Evolutionary conservation across 2,329 filamentous ascomycete genomes (phyloP), one percentile per base, ranked within the genome.

Genomic region (Colletotrichum sp.): DNA sequence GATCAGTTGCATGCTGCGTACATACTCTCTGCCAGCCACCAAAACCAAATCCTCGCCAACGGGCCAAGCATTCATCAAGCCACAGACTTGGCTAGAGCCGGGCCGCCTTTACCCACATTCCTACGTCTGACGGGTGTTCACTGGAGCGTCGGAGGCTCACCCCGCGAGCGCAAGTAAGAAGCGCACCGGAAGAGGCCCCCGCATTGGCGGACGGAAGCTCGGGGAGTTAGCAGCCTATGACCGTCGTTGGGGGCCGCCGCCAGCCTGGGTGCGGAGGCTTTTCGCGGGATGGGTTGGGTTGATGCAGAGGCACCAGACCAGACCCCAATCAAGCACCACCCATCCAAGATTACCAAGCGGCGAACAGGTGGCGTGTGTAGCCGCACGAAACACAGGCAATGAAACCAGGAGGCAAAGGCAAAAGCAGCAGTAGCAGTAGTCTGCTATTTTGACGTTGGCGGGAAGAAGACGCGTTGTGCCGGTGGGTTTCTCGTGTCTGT

Each of bases 251-350:
- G 30, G 71, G 28, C 18, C 18, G 26, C 44, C 32, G 26, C 30
- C 67, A 28, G 60, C 62, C 6, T 39, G 63, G 69, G 39, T 36
- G 15, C 73, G 69, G 69, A 72, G 64, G 24, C 55, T 76, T 76
- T 72, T 72, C 69, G 69, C 69, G 69, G 73, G 73, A 76, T 76
- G 63, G 60, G 44, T 16, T 57, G 26, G 64, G 2, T 34, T 68
- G 65, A 21, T 52, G 44, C 44, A 52, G 44, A 52, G 44, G 44
- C n/a, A 52, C 39, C 39, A 44, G 39, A 44, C 39, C 39, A 49
- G 39, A 49, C 39, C 39, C 39, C 39, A 49, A 49, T 49, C 39
- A 49, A 49, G 18, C 59, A 32, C 18, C 44, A 62, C 16, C 32
- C 44, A 63, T 13, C 32, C 21, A 44, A 49, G 21, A 28, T 49